Evolutionary conservation across 495 filamentous ascomycete species (phyloP).

Genomic region (Penicillium goetzii): DNA sequence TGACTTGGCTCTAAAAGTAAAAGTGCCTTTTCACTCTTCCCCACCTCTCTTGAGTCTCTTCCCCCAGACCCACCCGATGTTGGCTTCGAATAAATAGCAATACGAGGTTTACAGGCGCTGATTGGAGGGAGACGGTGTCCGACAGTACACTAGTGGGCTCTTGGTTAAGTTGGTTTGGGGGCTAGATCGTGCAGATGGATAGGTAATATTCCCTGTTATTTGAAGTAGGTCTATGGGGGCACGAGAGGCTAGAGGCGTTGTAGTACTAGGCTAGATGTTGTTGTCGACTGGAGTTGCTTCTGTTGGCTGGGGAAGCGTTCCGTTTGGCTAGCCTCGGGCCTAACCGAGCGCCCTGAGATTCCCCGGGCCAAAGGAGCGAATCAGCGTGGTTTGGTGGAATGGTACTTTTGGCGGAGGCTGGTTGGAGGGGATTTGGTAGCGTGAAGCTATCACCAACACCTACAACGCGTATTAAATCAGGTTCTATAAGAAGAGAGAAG

Average conservation of each 20-base stretch:
- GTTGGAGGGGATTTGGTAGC: neutral
- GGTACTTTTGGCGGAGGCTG: neutral
- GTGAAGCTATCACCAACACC: neutral
- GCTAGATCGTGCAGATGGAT: conserved; percentile 20
- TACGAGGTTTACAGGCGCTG: neutral
- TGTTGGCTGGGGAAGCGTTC: conserved; percentile 17
- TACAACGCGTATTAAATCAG: neutral
- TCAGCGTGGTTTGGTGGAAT: neutral
- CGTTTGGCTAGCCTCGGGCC: conserved; percentile 15
- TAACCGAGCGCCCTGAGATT: neutral
- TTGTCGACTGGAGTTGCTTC: neutral
- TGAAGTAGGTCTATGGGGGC: neutral
- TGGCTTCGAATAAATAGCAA: neutral
- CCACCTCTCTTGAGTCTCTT: no score
- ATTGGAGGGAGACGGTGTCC: neutral
- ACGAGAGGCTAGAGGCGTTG: neutral
- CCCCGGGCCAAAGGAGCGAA: conserved; percentile 1
- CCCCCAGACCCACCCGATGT: conserved; percentile 4
- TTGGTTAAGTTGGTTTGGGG: neutral
- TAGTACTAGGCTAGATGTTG: neutral
- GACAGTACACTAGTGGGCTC: neutral
- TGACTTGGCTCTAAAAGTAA: neutral
- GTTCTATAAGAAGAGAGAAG: neutral
- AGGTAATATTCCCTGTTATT: neutral
- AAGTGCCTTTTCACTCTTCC: neutral